Evolutionary conservation across 106 monocot genomes (phyloP).

Genomic region (Ottelia alismoides): DNA sequence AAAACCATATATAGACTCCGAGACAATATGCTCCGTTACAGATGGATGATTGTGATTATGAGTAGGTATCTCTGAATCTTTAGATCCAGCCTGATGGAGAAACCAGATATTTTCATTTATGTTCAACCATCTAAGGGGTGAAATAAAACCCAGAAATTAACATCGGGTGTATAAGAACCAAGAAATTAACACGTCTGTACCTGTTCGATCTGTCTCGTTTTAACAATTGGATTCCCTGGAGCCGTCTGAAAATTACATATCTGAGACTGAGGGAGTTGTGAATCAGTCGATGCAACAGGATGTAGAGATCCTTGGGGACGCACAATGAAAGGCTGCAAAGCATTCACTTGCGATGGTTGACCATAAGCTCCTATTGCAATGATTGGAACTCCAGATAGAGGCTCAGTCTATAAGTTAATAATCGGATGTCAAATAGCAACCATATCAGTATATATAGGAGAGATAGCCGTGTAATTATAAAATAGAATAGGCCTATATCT

Average conservation of each 20-base stretch:
- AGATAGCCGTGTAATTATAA: no score
- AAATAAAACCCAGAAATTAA: not conserved
- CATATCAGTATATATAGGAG: no score
- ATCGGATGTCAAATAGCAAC: no score
- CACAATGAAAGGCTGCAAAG: conserved; percentile 57
- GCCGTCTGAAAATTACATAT: conserved; percentile 33
- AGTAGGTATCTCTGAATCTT: conserved; percentile 18
- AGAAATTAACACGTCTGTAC: conserved; percentile 12
- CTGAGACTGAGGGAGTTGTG: conserved; percentile 33
- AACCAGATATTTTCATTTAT: no score
- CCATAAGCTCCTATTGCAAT: conserved; percentile 29
- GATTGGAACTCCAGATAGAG: conserved; percentile 22
- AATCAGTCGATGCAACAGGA: conserved; percentile 32
- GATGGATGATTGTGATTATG: conserved; percentile 29
- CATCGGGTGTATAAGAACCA: not conserved
- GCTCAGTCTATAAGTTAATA: no score
- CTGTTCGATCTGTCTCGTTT: conserved; percentile 43
- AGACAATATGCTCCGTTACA: conserved; percentile 20
- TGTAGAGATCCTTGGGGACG: conserved; percentile 61
- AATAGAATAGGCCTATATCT: no score
- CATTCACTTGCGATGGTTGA: conserved; percentile 44
- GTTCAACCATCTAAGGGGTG: no score
- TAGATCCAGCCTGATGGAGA: conserved; percentile 18
- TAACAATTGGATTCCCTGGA: conserved; percentile 16
- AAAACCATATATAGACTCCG: conserved; percentile 23